Evolutionary conservation across 305 asterid genomes (phyloP), one percentile per base, ranked within the genome.

Genomic region (Euphrasia arctica): DNA sequence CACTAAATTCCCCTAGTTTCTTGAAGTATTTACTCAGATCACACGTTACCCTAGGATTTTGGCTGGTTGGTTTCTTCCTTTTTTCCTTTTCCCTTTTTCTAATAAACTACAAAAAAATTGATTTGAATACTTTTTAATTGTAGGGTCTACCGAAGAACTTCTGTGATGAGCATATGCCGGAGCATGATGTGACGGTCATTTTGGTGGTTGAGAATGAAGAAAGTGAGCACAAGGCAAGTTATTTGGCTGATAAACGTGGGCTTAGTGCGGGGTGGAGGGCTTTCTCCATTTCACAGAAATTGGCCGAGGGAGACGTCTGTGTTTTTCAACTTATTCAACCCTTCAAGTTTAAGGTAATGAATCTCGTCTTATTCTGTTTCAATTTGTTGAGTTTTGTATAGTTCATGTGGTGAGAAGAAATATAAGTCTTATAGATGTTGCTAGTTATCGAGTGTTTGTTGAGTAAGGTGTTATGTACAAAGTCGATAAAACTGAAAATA

Each of bases 231-330:
- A 0, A 3, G 3, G 67, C 79, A 0, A 86, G 64, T 65, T 88
- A 86, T 78, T 73, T 82, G 55, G 36, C 25, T 9, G 63, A 12
- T 1, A 85, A 77, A 65, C 55, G 15, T 10, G 87, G 87, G 52
- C 69, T 86, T 5, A 82, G 91, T 63, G 85, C 68, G 31, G 95
- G 96, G 47, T 89, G 96, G 95, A 86, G 80, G 74, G 80, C 78
- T 14, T 83, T 83, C 57, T 70, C 85, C 22, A 41, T 54, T 9
- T 71, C 65, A 6, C 83, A 79, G 63, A 61, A 68, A 18, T 74
- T 81, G 74, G 50, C 50, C 1, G 74, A 70, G 10, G 80, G 77
- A 32, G 96, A 89, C 70, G 86, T 70, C 52, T 45, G 81, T 25
- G 83, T 89, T 63, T 86, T 84, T 70, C 83, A 79, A 31, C 67